These are phyloP conservation scores for Populus hybrid DNA, from an alignment of 441 rosid genomes.

Conservation along the genomic window DNA sequence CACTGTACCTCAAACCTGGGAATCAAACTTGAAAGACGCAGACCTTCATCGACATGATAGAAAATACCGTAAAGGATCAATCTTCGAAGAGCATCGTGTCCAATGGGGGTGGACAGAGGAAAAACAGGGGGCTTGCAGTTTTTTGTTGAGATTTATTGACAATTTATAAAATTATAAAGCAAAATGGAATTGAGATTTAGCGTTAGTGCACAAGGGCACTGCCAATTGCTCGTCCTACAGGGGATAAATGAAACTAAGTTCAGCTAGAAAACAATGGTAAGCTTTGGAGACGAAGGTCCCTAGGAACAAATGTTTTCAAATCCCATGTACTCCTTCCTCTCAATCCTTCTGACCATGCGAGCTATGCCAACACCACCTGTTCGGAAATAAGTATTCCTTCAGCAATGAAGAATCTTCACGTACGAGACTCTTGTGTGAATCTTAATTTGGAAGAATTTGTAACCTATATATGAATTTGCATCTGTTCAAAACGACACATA, in stretches of 20 bases:
- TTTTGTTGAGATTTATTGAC: neutral
- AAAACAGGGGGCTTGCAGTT: no score
- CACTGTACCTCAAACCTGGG: neutral
- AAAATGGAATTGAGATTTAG: neutral
- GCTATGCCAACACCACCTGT: slow-evolving; percentile 56
- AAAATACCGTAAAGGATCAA: neutral
- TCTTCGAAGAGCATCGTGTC: neutral
- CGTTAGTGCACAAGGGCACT: no score
- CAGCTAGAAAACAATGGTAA: neutral
- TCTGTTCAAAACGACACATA: slow-evolving; percentile 11
- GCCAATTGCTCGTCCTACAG: no score
- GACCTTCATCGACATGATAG: no score
- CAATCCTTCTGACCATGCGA: slow-evolving; percentile 35
- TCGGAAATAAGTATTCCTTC: neutral
- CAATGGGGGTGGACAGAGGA: no score
- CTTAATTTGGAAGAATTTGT: neutral
- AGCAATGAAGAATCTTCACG: neutral
- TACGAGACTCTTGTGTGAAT: neutral
- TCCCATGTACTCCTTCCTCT: slow-evolving; percentile 47
- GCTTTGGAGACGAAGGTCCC: neutral
- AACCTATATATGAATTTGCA: neutral
- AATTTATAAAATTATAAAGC: neutral
- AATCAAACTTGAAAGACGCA: neutral
- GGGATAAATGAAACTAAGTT: no score
- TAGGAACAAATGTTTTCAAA: slow-evolving; percentile 45